Evolutionary conservation across 495 filamentous ascomycete genomes (phyloP).

Genomic region (Hypomontagnella monticulosa): DNA sequence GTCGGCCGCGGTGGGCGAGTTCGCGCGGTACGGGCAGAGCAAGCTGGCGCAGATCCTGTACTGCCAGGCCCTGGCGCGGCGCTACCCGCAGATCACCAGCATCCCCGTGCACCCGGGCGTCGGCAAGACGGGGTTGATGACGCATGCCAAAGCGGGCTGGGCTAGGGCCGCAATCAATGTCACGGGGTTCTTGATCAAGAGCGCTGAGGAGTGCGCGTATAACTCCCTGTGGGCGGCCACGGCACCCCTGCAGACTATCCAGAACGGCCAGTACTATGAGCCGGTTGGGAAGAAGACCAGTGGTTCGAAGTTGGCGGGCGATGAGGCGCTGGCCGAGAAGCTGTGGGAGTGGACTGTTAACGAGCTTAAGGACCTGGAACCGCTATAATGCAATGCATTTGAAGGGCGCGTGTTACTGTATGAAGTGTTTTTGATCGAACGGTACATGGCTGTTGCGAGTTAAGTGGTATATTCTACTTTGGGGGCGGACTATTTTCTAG

Average conservation of each 20-base stretch:
- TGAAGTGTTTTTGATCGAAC: no score
- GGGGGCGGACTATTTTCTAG: no score
- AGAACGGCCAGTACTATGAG: slow-evolving; percentile 51
- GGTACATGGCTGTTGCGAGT: no score
- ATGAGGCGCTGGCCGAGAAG: slow-evolving; percentile 59
- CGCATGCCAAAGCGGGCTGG: slow-evolving; percentile 17
- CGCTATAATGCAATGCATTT: not conserved
- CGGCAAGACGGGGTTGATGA: slow-evolving; percentile 65
- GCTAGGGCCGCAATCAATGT: slow-evolving; percentile 5
- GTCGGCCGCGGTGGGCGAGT: slow-evolving; percentile 46
- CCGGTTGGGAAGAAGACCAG: slow-evolving; percentile 40
- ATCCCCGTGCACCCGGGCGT: slow-evolving; percentile 74
- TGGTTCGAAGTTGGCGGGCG: slow-evolving; percentile 47
- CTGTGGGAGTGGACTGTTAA: slow-evolving; percentile 73
- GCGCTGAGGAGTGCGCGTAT: slow-evolving; percentile 57
- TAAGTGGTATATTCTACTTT: no score
- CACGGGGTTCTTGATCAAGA: slow-evolving; percentile 44
- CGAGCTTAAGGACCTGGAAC: slow-evolving; percentile 48
- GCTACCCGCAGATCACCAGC: slow-evolving; percentile 64
- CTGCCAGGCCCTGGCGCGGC: slow-evolving; percentile 64
- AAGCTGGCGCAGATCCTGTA: slow-evolving; percentile 77
- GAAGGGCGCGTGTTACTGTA: no score
- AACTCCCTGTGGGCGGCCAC: slow-evolving; percentile 71
- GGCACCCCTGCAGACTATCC: slow-evolving; percentile 48
- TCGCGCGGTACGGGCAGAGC: slow-evolving; percentile 68